A percentile compares a stretch with the other conserved stretches of the same genome.
phyloP scores from a whole-genome alignment of 352 stramenopile species.

The Phytophthora chlamydospora region DNA sequence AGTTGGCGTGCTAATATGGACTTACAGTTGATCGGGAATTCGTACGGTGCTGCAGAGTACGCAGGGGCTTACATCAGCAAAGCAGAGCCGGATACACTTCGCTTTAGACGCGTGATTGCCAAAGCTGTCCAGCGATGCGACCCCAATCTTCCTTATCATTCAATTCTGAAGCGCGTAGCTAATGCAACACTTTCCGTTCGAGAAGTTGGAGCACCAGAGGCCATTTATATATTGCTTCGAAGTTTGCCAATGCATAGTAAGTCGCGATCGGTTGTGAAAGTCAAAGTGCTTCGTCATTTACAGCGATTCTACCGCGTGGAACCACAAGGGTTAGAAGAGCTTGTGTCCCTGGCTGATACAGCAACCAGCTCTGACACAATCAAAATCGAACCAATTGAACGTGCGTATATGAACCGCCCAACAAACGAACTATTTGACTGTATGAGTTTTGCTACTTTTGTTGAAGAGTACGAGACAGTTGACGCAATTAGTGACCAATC shows the following conservation, averaged over 20 bases:
- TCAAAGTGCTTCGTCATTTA: neutral
- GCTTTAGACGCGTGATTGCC: no score
- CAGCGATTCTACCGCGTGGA: neutral
- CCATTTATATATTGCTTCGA: neutral
- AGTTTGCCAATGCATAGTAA: neutral
- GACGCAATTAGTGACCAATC: neutral
- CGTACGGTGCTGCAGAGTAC: no score
- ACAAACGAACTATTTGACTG: neutral
- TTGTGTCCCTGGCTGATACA: neutral
- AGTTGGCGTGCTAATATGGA: no score
- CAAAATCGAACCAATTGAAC: neutral
- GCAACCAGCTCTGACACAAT: neutral
- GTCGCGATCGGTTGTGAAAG: neutral
- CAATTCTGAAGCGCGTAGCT: no score
- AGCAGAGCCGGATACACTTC: no score
- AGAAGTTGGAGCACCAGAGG: neutral
- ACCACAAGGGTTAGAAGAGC: neutral
- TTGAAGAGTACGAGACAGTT: neutral
- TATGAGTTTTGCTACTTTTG: neutral
- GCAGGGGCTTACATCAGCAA: no score
- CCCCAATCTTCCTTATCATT: no score
- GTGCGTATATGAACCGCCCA: constrained; percentile 3
- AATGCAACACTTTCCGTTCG: no score
- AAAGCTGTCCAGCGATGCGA: no score
- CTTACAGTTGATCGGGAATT: no score